Base-by-base conservation (phyloP, 345 rosid species). In the Turnera subulata region DNA sequence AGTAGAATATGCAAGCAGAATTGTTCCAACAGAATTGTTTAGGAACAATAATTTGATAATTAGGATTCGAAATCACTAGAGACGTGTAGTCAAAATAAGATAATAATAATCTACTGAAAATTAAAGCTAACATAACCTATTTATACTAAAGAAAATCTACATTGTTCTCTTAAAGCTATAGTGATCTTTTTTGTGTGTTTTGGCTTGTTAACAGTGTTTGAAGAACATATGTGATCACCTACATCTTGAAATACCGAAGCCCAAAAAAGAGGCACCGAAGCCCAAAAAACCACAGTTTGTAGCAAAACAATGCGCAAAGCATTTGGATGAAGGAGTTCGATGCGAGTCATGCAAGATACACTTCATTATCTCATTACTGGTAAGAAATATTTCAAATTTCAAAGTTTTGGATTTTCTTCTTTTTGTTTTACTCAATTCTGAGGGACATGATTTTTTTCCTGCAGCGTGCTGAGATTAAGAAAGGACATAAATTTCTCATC, bases 201-300 rank as follows among this genome's bases (percentile, higher is more conserved):
- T 53, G 61, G 58, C 63, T 61, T 77, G 64, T n/a, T 63, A 65
- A 68, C 85, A 93, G 99, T 89, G 89, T 69, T 74, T 93, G 69
- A 93, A 93, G 76, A 93, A 93, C 81, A 93, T 93, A 63, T 85
- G 89, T 60, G 93, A 85, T 63, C 93, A 85, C 59, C 89, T 86
- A 12, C 84, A 83, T 61, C 75, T 85, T 50, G 72, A 83, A 78
- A 83, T n/a, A n/a, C n/a, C n/a, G n/a, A n/a, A n/a, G n/a, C n/a
- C 89, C 55, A 83, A 83, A 75, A 79, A 89, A 72, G 93, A 86
- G 53, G 93, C 93, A 67, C 74, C 74, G 53, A 81, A 73, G 61
- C 78, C 84, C 21, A 96, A 93, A 57, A 97, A 89, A 61, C 88
- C 75, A 59, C 71, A 77, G n/a, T n/a, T n/a, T 16, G 45, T 93